A percentile compares a stretch with the other conserved stretches of the same genome.
Evolutionary conservation across 2,329 filamentous ascomycete species (phyloP).

Genomic region (Atkinsonella hypoxylon): DNA sequence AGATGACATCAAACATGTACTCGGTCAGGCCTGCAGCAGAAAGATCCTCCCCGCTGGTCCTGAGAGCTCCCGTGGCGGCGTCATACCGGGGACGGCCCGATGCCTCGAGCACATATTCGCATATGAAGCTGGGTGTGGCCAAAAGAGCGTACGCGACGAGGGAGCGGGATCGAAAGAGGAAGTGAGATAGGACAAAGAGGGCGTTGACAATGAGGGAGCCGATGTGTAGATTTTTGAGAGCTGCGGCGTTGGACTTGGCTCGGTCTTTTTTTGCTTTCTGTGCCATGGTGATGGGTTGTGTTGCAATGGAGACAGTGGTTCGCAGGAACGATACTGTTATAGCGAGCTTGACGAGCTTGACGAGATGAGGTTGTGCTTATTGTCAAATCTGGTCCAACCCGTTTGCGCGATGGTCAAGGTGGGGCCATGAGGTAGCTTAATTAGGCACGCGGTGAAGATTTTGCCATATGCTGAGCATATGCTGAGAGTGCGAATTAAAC

Average conservation of each 20-base stretch:
- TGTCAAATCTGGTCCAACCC: too few relatives aligned
- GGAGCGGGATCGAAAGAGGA: slow-evolving; percentile 53
- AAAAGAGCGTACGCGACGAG: slow-evolving; percentile 59
- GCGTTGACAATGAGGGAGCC: slow-evolving; percentile 60
- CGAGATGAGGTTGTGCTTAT: too few relatives aligned
- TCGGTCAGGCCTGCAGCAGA: slow-evolving; percentile 81
- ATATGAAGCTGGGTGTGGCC: slow-evolving; percentile 61
- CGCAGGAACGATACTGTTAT: too few relatives aligned
- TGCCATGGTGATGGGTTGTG: slow-evolving; percentile 31
- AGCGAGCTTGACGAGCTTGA: too few relatives aligned
- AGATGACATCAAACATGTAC: slow-evolving; percentile 95
- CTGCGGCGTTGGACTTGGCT: slow-evolving; percentile 66
- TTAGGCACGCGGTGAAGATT: too few relatives aligned
- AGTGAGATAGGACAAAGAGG: slow-evolving; percentile 62
- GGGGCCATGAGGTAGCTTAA: too few relatives aligned
- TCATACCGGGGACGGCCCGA: slow-evolving; percentile 69
- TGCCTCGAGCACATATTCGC: slow-evolving; percentile 77
- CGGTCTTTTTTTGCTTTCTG: slow-evolving; percentile 52
- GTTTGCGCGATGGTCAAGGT: too few relatives aligned
- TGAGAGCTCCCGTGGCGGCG: slow-evolving; percentile 51
- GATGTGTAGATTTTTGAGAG: slow-evolving; percentile 72
- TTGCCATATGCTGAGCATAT: too few relatives aligned
- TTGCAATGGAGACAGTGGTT: background rate
- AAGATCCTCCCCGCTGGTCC: slow-evolving; percentile 74
- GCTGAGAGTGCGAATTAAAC: too few relatives aligned